Percentiles rank a stretch among this genome's conserved stretches.
Evolutionary conservation across 139 green algal species (phyloP).

Genomic region (Coccomyxa sp.): DNA sequence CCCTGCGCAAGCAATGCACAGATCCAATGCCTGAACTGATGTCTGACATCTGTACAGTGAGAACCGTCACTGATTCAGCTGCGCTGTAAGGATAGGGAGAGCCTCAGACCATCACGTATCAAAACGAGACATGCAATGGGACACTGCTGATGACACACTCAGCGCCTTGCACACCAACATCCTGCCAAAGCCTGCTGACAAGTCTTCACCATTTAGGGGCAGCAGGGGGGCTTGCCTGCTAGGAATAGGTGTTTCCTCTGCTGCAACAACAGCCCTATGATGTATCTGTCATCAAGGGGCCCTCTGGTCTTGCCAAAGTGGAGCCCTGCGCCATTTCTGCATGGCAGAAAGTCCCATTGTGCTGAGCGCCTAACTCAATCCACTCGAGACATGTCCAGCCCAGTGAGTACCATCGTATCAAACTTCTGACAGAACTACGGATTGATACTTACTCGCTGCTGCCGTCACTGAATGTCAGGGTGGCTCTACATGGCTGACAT

Average conservation of each 20-base stretch:
- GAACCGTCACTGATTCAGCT: not conserved
- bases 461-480: too few species aligned
- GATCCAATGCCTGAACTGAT: too few species aligned
- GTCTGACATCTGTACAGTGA: too few species aligned
- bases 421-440: too few species aligned
- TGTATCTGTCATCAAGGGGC: constrained; percentile 60
- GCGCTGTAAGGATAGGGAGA: too few species aligned
- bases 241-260: constrained; percentile 14
- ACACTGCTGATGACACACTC: not conserved
- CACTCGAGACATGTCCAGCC: too few species aligned
- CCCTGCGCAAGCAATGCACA: constrained; percentile 10
- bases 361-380: too few species aligned
- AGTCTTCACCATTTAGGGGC: not conserved
- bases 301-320: not conserved
- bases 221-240: constrained; percentile 8
- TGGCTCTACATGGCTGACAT: too few species aligned
- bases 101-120: too few species aligned
- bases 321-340: not conserved
- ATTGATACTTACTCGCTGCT: too few species aligned
- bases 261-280: constrained; percentile 30
- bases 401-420: too few species aligned
- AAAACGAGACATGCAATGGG: not conserved
- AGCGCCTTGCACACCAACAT: not conserved
- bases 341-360: too few species aligned
- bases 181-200: not conserved